A percentile compares a stretch with the other conserved stretches of the same genome.
Evolutionary conservation across 495 filamentous ascomycete species (phyloP).

Genomic region (Ramalina intermedia): DNA sequence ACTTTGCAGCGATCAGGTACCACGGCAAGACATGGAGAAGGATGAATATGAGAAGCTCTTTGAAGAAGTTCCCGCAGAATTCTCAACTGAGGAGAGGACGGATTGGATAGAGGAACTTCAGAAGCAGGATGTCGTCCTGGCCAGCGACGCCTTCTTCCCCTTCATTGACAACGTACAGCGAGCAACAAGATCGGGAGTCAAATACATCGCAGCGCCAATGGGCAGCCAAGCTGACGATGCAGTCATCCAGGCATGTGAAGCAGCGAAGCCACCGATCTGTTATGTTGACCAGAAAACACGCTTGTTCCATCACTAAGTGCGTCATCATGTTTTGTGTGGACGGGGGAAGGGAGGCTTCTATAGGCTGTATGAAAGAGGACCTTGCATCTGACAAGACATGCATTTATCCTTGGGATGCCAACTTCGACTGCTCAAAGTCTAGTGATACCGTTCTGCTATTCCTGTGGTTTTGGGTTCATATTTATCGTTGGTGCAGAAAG

Average conservation of each 20-base stretch:
- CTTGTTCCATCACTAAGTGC: slow-evolving; percentile 1
- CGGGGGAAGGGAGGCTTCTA: too few relatives aligned
- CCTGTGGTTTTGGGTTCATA: too few relatives aligned
- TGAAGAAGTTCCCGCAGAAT: slow-evolving; percentile 73
- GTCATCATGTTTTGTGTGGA: neutral
- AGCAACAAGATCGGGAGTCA: slow-evolving; percentile 71
- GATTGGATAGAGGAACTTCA: slow-evolving; percentile 55
- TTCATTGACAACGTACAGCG: slow-evolving; percentile 97
- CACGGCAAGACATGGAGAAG: slow-evolving; percentile 64
- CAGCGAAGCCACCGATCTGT: neutral
- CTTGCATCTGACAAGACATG: too few relatives aligned
- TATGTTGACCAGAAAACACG: slow-evolving; percentile 1
- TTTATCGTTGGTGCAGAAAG: too few relatives aligned
- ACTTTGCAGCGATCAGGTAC: slow-evolving; percentile 77
- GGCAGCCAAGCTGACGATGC: slow-evolving; percentile 86
- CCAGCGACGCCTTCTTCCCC: slow-evolving; percentile 95
- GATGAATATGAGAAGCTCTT: slow-evolving; percentile 79
- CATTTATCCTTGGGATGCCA: too few relatives aligned
- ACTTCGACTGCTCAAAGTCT: too few relatives aligned
- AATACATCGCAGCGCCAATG: slow-evolving; percentile 85
- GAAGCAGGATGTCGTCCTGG: slow-evolving; percentile 68
- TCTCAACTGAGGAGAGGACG: slow-evolving; percentile 70
- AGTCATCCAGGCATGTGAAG: slow-evolving; percentile 78
- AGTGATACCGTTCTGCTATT: too few relatives aligned
- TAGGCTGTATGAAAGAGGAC: too few relatives aligned